Percentiles rank a stretch among this genome's conserved stretches.
Conservation (phyloP, 257 asterid genomes). For the Rauvolfia tetraphylla region DNA sequence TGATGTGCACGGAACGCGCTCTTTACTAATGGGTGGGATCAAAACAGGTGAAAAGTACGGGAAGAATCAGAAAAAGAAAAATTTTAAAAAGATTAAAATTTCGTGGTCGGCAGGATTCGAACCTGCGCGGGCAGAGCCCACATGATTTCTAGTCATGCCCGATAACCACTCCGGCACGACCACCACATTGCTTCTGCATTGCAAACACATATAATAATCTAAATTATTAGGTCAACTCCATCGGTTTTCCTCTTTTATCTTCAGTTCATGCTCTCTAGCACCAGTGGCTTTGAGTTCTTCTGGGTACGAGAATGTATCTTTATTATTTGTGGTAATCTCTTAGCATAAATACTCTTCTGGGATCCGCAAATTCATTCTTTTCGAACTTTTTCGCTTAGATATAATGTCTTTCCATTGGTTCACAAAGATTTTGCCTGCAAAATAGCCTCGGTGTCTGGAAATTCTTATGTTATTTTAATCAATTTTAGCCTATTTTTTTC, state of each 20-base stretch:
- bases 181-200: constrained; percentile 27
- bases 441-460: not conserved
- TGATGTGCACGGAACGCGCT: too few relatives aligned
- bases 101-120: constrained; percentile 99
- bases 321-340: not conserved
- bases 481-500: constrained; percentile 1
- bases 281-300: not conserved
- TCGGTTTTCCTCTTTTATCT: too few relatives aligned
- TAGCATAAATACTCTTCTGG: not conserved
- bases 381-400: too few relatives aligned
- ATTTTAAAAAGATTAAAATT: too few relatives aligned
- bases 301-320: too few relatives aligned
- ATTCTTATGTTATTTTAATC: not conserved
- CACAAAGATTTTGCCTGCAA: not conserved
- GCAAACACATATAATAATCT: too few relatives aligned
- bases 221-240: too few relatives aligned
- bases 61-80: too few relatives aligned
- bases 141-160: constrained; percentile 99
- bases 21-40: too few relatives aligned
- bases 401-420: not conserved
- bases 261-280: not conserved
- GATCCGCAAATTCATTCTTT: not conserved
- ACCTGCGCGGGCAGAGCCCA: constrained; percentile 99
- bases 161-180: constrained; percentile 99
- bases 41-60: too few relatives aligned